Percentiles rank a stretch among this genome's conserved stretches.
These are phyloP conservation scores for Glycyrrhiza uralensis DNA, from an alignment of 306 rosid genomes.

Conservation along the genomic window DNA sequence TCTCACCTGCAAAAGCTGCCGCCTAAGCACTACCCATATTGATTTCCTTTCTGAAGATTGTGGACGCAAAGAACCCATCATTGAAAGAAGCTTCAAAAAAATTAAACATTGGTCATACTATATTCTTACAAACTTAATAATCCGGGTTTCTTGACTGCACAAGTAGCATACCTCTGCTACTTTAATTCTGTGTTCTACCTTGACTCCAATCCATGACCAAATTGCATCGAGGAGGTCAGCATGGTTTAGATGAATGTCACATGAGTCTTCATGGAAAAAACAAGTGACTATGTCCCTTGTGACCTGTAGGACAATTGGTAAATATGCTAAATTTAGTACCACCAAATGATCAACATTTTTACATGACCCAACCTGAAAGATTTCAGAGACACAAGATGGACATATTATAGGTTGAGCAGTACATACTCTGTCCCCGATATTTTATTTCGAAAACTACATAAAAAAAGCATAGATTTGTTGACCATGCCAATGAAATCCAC, in stretches of 20 bases:
- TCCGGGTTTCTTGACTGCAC: slow-evolving; percentile 15
- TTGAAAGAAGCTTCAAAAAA: slow-evolving; percentile 75
- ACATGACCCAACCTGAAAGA: not conserved
- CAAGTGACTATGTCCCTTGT: slow-evolving; percentile 69
- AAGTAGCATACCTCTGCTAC: slow-evolving; percentile 85
- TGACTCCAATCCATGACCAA: slow-evolving; percentile 95
- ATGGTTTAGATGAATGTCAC: slow-evolving; percentile 90
- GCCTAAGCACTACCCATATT: slow-evolving; percentile 86
- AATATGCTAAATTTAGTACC: slow-evolving; percentile 3
- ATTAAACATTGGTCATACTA: slow-evolving; percentile 28
- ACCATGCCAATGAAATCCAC: slow-evolving; percentile 12
- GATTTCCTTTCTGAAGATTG: slow-evolving; percentile 84
- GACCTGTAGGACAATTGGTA: slow-evolving; percentile 50
- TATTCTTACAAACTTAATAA: slow-evolving; percentile 8
- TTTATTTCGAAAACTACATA: slow-evolving; percentile 1
- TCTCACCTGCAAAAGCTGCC: slow-evolving; percentile 91
- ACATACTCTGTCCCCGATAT: not conserved
- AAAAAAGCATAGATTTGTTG: not conserved
- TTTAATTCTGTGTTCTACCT: slow-evolving; percentile 77
- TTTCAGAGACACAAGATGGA: slow-evolving; percentile 10
- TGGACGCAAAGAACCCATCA: slow-evolving; percentile 95
- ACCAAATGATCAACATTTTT: not conserved
- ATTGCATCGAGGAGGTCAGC: slow-evolving; percentile 79
- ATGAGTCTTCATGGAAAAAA: slow-evolving; percentile 59
- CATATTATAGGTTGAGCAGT: not conserved